Base-by-base conservation (phyloP, 768 basidiomycete species). In the Mycena galopus region DNA sequence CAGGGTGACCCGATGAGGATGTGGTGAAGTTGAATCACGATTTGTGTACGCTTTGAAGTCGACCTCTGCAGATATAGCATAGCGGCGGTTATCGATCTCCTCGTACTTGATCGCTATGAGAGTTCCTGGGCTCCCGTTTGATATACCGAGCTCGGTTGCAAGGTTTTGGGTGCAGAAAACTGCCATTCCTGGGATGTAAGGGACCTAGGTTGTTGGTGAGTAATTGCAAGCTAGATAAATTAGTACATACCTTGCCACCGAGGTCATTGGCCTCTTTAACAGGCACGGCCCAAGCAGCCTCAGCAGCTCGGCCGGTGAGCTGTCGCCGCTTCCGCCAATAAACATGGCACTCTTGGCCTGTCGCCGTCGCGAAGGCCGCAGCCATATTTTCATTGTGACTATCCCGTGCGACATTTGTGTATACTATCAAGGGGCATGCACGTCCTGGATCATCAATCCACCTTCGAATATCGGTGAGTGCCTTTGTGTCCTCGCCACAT, bases 161-260 rank as follows among this genome's bases (percentile, higher is more conserved):
- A 67, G 59, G 33, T 67, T 67, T 32, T 67, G 56, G 9, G 66
- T 67, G 35, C 58, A 60, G 25, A 60, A 60, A 1, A 60, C 58
- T 27, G 58, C 29, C 57, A 58, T 58, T 10, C 57, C 57, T 16
- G 58, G 58, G 4, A 60, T 35, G 14, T 39, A 60, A 60, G 50
- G 50, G 5, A 51, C 25, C 23, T 25, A 16, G 17, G 4, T 14
- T 39, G 33, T 35, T 35, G 12, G 33, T 39, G 39, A 39, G 6
- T 39, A 5, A 39, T 3, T 3, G 17, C 17, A 39, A 39, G 12
- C 12, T 16, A 16, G 17, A 14, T 14, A 39, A 39, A 16, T 16
- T 16, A 3, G 39, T 16, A 7, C 6, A 37, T 39, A 39, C 39
- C 39, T 39, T 51, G n/a, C 50, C 50, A 12, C 50, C 50, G 7